A percentile compares a stretch with the other conserved stretches of the same genome.
Evolutionary conservation across 1,139 yeast genomes (phyloP).

Genomic region (Suhomyces bribrorum): DNA sequence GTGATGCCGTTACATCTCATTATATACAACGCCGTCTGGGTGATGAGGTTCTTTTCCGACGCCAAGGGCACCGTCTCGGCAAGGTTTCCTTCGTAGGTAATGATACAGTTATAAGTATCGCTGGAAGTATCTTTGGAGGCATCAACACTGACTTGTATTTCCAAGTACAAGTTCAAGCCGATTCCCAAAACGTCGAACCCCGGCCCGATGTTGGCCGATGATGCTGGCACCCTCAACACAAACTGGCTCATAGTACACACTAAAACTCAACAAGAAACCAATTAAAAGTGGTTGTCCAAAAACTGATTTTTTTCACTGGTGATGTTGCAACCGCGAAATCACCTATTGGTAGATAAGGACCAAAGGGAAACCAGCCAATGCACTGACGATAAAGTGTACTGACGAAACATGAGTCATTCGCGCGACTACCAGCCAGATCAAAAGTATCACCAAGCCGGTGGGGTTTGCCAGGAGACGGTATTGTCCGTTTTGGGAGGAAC

Average conservation of each 20-base stretch:
- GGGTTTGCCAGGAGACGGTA: too few relatives aligned
- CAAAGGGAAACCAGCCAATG: too few relatives aligned
- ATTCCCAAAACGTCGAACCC: slow-evolving; percentile 96
- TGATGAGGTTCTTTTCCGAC: slow-evolving; percentile 79
- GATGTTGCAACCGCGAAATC: neutral
- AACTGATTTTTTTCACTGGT: neutral
- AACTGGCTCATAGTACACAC: too few relatives aligned
- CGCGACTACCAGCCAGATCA: neutral
- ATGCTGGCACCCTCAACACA: slow-evolving; percentile 83
- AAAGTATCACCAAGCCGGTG: too few relatives aligned
- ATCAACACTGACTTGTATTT: slow-evolving; percentile 67
- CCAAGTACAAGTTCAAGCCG: slow-evolving; percentile 74
- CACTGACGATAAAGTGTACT: too few relatives aligned
- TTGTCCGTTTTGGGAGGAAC: too few relatives aligned
- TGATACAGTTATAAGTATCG: slow-evolving; percentile 69
- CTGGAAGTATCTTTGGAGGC: slow-evolving; percentile 48
- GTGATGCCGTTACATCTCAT: slow-evolving; percentile 76
- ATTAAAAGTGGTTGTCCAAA: neutral
- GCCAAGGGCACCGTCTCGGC: slow-evolving; percentile 74
- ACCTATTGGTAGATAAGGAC: neutral
- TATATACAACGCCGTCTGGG: slow-evolving; percentile 90
- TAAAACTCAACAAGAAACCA: neutral
- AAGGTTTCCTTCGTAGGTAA: slow-evolving; percentile 76
- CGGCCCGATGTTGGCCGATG: slow-evolving; percentile 97
- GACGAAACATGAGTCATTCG: neutral